Percentiles rank a stretch among this genome's conserved stretches.
Conservation (phyloP, 106 monocot genomes). For the Allium cepa region DNA sequence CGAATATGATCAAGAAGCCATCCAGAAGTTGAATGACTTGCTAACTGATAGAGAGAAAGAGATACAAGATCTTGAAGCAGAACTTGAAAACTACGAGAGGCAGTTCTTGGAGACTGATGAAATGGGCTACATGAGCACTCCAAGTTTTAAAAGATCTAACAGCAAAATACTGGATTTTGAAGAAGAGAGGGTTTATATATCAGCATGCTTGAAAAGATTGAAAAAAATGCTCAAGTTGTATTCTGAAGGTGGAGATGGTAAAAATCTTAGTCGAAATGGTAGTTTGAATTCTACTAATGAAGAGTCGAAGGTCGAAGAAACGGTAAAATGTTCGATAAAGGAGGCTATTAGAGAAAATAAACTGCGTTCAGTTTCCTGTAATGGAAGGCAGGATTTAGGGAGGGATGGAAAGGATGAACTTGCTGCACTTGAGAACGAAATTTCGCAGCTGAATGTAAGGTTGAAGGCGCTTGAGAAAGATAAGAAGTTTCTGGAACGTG, state of each 20-base stretch:
- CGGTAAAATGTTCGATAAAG: conserved; percentile 2
- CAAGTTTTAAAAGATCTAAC: neutral
- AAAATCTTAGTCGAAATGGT: neutral
- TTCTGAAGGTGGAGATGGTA: neutral
- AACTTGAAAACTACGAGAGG: conserved; percentile 45
- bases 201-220: conserved; percentile 36
- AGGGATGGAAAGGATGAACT: conserved; percentile 14
- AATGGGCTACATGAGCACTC: conserved; percentile 6
- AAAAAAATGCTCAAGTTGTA: conserved; percentile 37
- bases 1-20: conserved; percentile 79
- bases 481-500: conserved; percentile 47
- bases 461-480: conserved; percentile 61
- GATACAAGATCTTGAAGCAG: conserved; percentile 56
- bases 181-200: conserved; percentile 58
- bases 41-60: conserved; percentile 67
- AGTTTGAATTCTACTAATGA: no score
- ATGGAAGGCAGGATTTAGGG: neutral
- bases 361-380: conserved; percentile 4
- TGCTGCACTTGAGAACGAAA: conserved; percentile 29
- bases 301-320: neutral
- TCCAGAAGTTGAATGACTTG: conserved; percentile 48
- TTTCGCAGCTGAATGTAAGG: conserved; percentile 34
- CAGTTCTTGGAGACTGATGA: conserved; percentile 14
- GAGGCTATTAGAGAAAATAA: conserved; percentile 7
- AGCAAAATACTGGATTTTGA: conserved; percentile 26